A percentile compares a stretch with the other conserved stretches of the same genome.
Conservation (phyloP, 805 yeast genomes). For the Candida ascalaphidarum region DNA sequence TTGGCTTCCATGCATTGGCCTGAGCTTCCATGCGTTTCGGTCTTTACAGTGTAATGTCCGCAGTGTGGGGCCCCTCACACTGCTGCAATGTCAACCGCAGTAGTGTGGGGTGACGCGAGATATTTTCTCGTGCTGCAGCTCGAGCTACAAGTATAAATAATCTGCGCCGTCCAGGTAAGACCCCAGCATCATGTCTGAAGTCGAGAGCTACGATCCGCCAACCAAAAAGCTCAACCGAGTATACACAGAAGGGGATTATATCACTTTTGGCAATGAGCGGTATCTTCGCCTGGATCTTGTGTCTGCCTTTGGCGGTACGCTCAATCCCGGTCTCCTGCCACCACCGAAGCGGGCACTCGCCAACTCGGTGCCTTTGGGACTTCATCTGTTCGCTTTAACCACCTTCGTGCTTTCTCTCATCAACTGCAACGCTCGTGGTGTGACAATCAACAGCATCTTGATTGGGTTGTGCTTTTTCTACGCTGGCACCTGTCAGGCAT, state of each 20-base stretch:
- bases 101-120: too few relatives aligned
- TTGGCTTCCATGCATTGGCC: too few relatives aligned
- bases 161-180: too few relatives aligned
- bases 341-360: slow-evolving; percentile 40
- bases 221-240: slow-evolving; percentile 23
- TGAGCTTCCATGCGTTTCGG: too few relatives aligned
- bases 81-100: too few relatives aligned
- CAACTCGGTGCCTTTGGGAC: slow-evolving; percentile 71
- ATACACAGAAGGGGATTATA: slow-evolving; percentile 47
- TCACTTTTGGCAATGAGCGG: slow-evolving; percentile 65
- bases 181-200: too few relatives aligned
- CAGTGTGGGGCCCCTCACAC: too few relatives aligned
- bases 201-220: too few relatives aligned
- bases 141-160: too few relatives aligned
- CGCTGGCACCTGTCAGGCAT: slow-evolving; percentile 64
- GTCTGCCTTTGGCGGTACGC: slow-evolving; percentile 73
- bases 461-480: slow-evolving; percentile 62
- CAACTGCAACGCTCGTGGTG: slow-evolving; percentile 63
- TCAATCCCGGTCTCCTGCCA: slow-evolving; percentile 54
- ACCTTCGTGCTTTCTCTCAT: slow-evolving; percentile 58
- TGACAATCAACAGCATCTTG: slow-evolving; percentile 48
- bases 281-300: slow-evolving; percentile 53
- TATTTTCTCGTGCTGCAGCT: too few relatives aligned
- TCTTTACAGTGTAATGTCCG: too few relatives aligned
- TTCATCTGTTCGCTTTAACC: slow-evolving; percentile 62